A percentile compares a stretch with the other conserved stretches of the same genome.
These are phyloP conservation scores for Eremomyces bilateralis DNA, from an alignment of 495 filamentous ascomycete genomes.

Conservation along the genomic window DNA sequence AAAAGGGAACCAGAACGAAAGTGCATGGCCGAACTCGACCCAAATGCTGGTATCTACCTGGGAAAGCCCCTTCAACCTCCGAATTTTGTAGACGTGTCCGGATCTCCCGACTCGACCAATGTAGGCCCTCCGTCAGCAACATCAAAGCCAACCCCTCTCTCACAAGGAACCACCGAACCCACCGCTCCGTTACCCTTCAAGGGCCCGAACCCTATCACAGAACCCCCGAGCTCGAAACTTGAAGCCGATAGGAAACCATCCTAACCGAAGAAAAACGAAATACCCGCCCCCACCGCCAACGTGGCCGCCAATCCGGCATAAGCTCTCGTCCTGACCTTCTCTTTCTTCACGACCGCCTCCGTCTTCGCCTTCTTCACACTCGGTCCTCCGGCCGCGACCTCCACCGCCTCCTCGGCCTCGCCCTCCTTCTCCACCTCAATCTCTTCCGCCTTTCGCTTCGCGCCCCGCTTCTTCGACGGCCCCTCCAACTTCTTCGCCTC, in stretches of 20 bases:
- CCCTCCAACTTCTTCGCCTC: conserved; percentile 42
- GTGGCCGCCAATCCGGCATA: conserved; percentile 66
- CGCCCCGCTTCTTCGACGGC: conserved; percentile 7
- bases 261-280: neutral
- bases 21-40: too few species aligned
- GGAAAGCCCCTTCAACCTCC: too few species aligned
- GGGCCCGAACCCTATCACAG: neutral
- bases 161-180: too few species aligned
- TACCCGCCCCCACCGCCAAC: conserved; percentile 59
- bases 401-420: conserved; percentile 33
- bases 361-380: conserved; percentile 58
- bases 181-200: too few species aligned
- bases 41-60: too few species aligned
- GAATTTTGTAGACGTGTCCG: too few species aligned
- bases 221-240: neutral
- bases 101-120: too few species aligned
- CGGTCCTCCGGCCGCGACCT: conserved; percentile 24
- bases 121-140: too few species aligned
- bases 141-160: too few species aligned
- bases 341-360: conserved; percentile 53
- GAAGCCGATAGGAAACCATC: neutral
- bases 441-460: conserved; percentile 71
- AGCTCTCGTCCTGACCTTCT: conserved; percentile 63
- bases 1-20: neutral
- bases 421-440: conserved; percentile 27